Conservation (phyloP, 371 early-diverging fungal genomes). For the Entomophthora muscae region DNA sequence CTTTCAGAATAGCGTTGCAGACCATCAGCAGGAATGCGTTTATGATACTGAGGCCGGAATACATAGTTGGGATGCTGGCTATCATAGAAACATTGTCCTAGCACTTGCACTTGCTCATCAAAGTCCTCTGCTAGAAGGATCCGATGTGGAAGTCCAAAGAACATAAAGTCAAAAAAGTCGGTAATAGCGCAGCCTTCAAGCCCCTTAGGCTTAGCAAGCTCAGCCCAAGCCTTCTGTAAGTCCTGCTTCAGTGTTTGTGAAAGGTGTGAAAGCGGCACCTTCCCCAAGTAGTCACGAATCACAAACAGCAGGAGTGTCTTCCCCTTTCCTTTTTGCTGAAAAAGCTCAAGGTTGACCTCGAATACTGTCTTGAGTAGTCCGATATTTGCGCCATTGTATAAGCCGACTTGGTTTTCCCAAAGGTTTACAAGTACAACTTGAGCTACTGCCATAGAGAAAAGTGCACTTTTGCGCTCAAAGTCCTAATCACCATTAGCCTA, state of each 20-base stretch:
- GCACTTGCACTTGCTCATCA: slow-evolving; percentile 39
- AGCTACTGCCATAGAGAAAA: slow-evolving; percentile 89
- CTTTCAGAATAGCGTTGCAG: slow-evolving; percentile 73
- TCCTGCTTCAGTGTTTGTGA: slow-evolving; percentile 61
- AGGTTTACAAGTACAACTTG: slow-evolving; percentile 93
- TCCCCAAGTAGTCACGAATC: slow-evolving; percentile 84
- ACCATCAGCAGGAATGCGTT: slow-evolving; percentile 90
- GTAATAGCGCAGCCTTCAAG: slow-evolving; percentile 54
- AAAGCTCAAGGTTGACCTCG: slow-evolving; percentile 93
- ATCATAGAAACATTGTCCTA: slow-evolving; percentile 62
- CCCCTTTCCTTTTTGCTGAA: slow-evolving; percentile 55
- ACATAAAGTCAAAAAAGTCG: slow-evolving; percentile 88
- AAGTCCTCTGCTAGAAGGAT: slow-evolving; percentile 68
- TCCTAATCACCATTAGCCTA: slow-evolving; percentile 35
- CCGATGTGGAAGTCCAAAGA: slow-evolving; percentile 86
- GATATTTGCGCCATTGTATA: slow-evolving; percentile 98
- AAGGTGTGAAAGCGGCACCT: slow-evolving; percentile 69
- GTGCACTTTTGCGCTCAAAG: slow-evolving; percentile 92
- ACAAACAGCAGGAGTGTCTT: slow-evolving; percentile 90
- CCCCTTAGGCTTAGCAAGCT: slow-evolving; percentile 72
- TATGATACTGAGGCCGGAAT: slow-evolving; percentile 73
- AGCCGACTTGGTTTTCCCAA: slow-evolving; percentile 95
- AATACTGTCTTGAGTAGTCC: slow-evolving; percentile 95
- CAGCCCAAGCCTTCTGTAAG: slow-evolving; percentile 81
- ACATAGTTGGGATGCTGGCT: slow-evolving; percentile 48